Evolutionary conservation across 805 yeast species (phyloP).

Genomic region (Candida vartiovaarae): DNA sequence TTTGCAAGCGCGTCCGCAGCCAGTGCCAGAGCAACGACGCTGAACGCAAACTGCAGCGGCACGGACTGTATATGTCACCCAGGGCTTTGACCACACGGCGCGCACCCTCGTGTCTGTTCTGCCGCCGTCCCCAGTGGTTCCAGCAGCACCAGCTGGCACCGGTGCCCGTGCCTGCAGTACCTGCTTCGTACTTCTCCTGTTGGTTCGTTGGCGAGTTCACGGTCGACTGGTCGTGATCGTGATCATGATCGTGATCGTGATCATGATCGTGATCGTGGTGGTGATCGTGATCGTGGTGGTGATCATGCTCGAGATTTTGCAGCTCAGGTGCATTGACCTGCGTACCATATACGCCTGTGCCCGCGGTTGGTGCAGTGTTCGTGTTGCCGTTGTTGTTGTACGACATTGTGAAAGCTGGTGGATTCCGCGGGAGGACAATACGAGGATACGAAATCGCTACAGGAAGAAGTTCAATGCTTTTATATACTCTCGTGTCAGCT

Average conservation of each 20-base stretch:
- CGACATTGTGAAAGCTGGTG: neutral
- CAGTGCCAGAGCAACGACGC: conserved; percentile 25
- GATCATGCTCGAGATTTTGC: neutral
- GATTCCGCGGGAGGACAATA: no score
- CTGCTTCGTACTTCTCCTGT: conserved; percentile 10
- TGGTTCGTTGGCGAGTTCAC: conserved; percentile 16
- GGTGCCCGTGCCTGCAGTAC: neutral
- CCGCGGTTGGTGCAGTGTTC: neutral
- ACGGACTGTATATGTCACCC: conserved; percentile 13
- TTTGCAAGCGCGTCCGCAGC: conserved; percentile 21
- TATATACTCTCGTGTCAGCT: no score
- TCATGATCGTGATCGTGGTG: neutral
- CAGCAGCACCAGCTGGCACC: neutral
- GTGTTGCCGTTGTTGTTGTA: neutral
- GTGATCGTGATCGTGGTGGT: neutral
- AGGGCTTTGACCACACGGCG: conserved; percentile 5
- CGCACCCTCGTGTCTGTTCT: neutral
- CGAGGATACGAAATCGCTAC: no score
- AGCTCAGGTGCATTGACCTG: neutral
- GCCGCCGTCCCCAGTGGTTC: neutral
- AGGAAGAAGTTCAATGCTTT: no score
- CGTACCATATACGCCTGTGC: neutral
- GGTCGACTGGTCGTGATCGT: conserved; percentile 21
- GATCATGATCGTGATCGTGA: conserved; percentile 1
- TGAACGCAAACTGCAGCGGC: conserved; percentile 22